Evolutionary conservation across 495 filamentous ascomycete genomes (phyloP).

Genomic region (Cercophora sp.): DNA sequence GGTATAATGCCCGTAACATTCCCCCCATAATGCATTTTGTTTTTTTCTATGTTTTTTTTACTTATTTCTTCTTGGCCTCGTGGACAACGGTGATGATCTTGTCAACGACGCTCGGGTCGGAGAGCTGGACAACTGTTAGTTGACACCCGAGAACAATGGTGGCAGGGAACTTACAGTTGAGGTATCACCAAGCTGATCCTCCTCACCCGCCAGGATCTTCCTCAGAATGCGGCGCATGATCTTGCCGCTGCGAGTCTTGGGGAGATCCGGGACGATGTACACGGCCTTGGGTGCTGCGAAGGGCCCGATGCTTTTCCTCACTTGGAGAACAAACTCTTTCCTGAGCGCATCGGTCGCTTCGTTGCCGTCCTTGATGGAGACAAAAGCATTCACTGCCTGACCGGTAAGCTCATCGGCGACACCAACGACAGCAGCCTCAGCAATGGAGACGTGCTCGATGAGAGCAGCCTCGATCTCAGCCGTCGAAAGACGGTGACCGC

Average conservation of each 20-base stretch:
- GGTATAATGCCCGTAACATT: neutral
- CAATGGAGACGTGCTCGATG: conserved; percentile 83
- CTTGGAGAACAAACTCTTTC: conserved; percentile 91
- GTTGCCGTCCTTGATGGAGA: conserved; percentile 83
- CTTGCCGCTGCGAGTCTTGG: conserved; percentile 96
- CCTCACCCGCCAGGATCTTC: conserved; percentile 94
- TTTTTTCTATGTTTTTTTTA: neutral
- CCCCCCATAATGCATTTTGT: neutral
- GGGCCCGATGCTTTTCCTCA: conserved; percentile 93
- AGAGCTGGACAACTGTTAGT: conserved; percentile 60
- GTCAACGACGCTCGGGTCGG: conserved; percentile 82
- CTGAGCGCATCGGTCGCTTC: conserved; percentile 75
- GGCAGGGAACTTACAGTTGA: conserved; percentile 66
- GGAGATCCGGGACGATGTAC: conserved; percentile 83
- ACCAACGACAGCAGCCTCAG: conserved; percentile 94
- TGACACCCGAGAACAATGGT: too few relatives aligned
- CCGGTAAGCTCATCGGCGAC: conserved; percentile 89
- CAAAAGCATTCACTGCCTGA: conserved; percentile 96
- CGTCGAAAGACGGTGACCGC: conserved; percentile 91
- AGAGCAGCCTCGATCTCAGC: conserved; percentile 97
- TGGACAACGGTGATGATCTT: conserved; percentile 84
- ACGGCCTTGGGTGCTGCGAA: conserved; percentile 96
- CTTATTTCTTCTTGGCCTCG: conserved; percentile 47
- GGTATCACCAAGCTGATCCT: conserved; percentile 91
- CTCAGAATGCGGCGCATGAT: conserved; percentile 97